Base-by-base conservation (phyloP, 768 basidiomycete genomes). In the Tylopilus balloui region DNA sequence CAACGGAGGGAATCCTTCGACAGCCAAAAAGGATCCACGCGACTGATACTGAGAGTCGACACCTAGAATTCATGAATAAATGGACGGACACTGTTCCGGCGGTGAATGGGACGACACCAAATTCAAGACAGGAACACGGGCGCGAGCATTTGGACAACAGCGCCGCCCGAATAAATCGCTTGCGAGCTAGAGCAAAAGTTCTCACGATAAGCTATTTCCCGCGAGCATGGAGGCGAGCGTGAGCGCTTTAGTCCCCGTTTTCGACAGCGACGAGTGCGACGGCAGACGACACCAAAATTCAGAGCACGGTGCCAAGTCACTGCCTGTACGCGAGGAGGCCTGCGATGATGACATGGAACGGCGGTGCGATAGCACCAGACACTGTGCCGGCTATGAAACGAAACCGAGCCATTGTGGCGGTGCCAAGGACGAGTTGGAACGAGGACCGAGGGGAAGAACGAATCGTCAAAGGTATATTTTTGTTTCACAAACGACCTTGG, bases 401-500 rank as follows among this genome's bases (percentile, higher is more conserved):
- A 17, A 10, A 34, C 32, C 32, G 32, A 17, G n/a, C n/a, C n/a
- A 17, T 6, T 34, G 42, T 46, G 45, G 45, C 45, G 36, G 45
- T 46, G 45, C 12, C 25, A 8, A 20, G 1, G 29, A 23, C 15
- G 19, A 3, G 21, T 25, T 8, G 8, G 42, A 29, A 29, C 19
- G 41, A 34, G 21, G 43, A 12, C 25, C 23, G 21, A 40, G 39
- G 39, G 40, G 20, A 21, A 35, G 9, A 3, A 25, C n/a, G n/a
- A 10, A 19, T 9, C n/a, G 14, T 15, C 10, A n/a, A 11, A 32
- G 28, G 42, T 34, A 32, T 42, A n/a, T 19, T 28, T 23, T 2
- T 32, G 43, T 7, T 32, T 42, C 51, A 50, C 50, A 44, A 50
- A 42, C 21, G 51, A 32, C 20, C 34, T 14, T 24, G 28, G n/a